Evolutionary conservation across 1,284 basidiomycete species (phyloP), one percentile per base, ranked within the genome.

Genomic region (Ceratobasidium sp.): DNA sequence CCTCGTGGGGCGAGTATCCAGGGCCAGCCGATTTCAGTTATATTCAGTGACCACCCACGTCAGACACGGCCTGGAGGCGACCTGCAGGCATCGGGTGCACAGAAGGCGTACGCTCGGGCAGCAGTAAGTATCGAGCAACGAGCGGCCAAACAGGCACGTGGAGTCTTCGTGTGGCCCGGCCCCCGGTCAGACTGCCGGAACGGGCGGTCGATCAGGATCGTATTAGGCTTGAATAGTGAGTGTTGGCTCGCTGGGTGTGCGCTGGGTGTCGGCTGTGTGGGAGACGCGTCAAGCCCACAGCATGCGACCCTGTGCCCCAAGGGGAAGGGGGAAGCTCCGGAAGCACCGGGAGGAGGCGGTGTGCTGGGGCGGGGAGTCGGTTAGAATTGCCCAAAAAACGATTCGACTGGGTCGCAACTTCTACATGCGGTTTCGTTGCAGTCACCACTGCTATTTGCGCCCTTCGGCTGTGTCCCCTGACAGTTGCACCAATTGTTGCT

Each of bases 191-290:
- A 19, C 9, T 34, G 19, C 13, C 51, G 43, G 37, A 62, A 61
- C 40, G 22, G 19, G 59, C 43, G 17, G 62, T 22, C 17, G 61
- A 65, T 64, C 71, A 74, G 70, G 64, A 62, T 62, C 57, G 70
- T 32, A 62, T 61, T 62, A 40, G 57, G 54, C 70, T 25, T 29
- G 61, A 59, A 64, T 15, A 37, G 71, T 73, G 44, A n/a, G 57
- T 17, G 15, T 44, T 32, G 59, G 44, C n/a, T 15, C 13, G 70
- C n/a, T 29, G n/a, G 52, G 11, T 56, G 54, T 56, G 6, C 25
- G 54, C 29, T n/a, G 49, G 25, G 25, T 57, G 71, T 74, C 61
- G 71, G 71, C 71, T 74, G 71, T 74, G 71, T 65, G 68, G 44
- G 54, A 71, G 54, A 37, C 32, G 56, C 22, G 70, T 32, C 65